Percentiles rank a stretch among this genome's conserved stretches.
These are phyloP conservation scores for Sphagnum contortum DNA, from an alignment of 225 moss, liverwort and hornwort species.

Conservation along the genomic window DNA sequence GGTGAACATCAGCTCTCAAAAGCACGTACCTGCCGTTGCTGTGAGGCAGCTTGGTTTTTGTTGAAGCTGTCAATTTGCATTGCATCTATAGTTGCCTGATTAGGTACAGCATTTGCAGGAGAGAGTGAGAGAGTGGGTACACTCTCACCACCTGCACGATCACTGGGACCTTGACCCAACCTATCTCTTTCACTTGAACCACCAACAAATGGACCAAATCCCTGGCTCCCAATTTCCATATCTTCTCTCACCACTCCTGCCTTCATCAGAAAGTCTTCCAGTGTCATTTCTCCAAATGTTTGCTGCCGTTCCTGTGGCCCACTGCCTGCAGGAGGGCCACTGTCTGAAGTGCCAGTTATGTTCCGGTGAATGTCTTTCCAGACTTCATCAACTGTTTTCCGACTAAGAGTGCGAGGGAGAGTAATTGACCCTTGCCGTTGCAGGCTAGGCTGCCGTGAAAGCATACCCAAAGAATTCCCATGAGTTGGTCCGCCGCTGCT, in stretches of 20 bases:
- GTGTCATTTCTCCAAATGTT: slow-evolving; percentile 80
- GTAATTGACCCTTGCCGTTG: slow-evolving; percentile 27
- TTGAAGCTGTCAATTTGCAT: slow-evolving; percentile 57
- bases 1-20: no score
- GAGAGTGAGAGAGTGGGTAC: slow-evolving; percentile 67
- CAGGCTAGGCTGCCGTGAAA: slow-evolving; percentile 59
- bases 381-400: slow-evolving; percentile 97
- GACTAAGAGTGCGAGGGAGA: slow-evolving; percentile 58
- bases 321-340: slow-evolving; percentile 16
- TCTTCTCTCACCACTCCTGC: slow-evolving; percentile 87
- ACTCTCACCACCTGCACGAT: slow-evolving; percentile 27
- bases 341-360: slow-evolving; percentile 28
- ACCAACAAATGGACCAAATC: slow-evolving; percentile 29
- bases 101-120: slow-evolving; percentile 50
- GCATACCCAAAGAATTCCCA: slow-evolving; percentile 6
- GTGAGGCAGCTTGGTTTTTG: slow-evolving; percentile 36
- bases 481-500: slow-evolving; percentile 1
- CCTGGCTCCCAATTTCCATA: slow-evolving; percentile 28
- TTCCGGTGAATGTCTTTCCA: slow-evolving; percentile 77
- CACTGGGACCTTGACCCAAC: slow-evolving; percentile 25
- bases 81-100: slow-evolving; percentile 64
- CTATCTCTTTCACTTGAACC: slow-evolving; percentile 29
- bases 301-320: slow-evolving; percentile 31
- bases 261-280: slow-evolving; percentile 92
- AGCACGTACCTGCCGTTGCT: slow-evolving; percentile 19